phyloP scores from a whole-genome alignment of 2,329 filamentous ascomycete genomes.

The Apiospora pterosperma region DNA sequence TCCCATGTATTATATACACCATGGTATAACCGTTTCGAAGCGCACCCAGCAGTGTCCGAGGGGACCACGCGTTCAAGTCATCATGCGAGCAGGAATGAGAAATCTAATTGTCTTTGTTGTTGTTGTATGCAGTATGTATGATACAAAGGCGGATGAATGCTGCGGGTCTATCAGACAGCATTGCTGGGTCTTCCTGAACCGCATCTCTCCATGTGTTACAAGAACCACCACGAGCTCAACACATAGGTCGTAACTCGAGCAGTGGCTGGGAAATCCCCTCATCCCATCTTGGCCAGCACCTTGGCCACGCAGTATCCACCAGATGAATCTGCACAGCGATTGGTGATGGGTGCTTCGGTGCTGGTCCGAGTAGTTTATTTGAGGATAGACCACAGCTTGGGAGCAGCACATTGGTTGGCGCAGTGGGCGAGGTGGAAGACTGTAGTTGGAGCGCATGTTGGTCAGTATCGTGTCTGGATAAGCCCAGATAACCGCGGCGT shows the following conservation, averaged over 20 bases:
- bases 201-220: constrained; percentile 18
- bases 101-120: constrained; percentile 3
- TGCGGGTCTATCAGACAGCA: neutral
- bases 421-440: constrained; percentile 99
- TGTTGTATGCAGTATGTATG: constrained; percentile 22
- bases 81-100: neutral
- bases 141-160: constrained; percentile 20
- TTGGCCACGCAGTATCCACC: constrained; percentile 17
- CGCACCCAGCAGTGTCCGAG: neutral
- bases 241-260: neutral
- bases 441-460: constrained; percentile 33
- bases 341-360: constrained; percentile 11
- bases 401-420: constrained; percentile 86
- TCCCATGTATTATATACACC: neutral
- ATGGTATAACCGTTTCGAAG: neutral
- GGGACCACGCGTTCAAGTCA: neutral
- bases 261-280: neutral
- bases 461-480: neutral
- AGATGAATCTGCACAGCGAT: constrained; percentile 15
- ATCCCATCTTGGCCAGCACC: constrained; percentile 9
- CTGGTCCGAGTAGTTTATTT: constrained; percentile 60
- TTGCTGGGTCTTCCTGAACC: constrained; percentile 16
- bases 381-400: constrained; percentile 90
- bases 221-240: constrained; percentile 11
- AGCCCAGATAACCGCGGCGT: neutral